A percentile compares a stretch with the other conserved stretches of the same genome.
Conservation (phyloP, 2,329 filamentous ascomycete genomes). For the Bisporella sp. region DNA sequence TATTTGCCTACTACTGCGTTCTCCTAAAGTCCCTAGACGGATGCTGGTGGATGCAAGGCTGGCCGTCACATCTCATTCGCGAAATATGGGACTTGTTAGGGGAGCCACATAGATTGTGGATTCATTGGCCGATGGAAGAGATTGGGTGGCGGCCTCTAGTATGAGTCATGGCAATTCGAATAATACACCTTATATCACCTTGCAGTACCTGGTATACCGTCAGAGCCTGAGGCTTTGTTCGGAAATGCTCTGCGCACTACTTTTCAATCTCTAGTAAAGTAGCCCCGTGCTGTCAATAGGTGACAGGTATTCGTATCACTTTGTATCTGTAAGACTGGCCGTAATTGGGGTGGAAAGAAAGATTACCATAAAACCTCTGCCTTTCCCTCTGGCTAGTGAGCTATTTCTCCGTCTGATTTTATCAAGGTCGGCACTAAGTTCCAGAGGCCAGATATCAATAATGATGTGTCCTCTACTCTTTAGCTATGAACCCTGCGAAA, state of each 20-base stretch:
- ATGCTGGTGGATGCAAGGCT: conserved; percentile 33
- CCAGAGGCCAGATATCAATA: not conserved
- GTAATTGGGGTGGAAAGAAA: conserved; percentile 1
- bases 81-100: conserved; percentile 29
- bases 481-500: not conserved
- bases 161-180: too few species aligned
- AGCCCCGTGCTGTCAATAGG: not conserved
- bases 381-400: not conserved
- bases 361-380: conserved; percentile 1
- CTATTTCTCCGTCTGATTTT: not conserved
- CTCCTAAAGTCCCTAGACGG: conserved; percentile 27
- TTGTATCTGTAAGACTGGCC: not conserved
- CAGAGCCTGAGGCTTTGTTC: conserved; percentile 12
- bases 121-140: conserved; percentile 27
- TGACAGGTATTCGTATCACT: conserved; percentile 1
- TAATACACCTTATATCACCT: too few species aligned
- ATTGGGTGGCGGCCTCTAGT: conserved; percentile 21
- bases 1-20: conserved; percentile 31
- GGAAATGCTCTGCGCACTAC: not conserved
- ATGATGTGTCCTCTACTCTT: conserved; percentile 2
- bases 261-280: not conserved
- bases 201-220: not conserved
- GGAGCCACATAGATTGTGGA: conserved; percentile 31
- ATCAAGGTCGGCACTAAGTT: conserved; percentile 1
- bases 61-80: conserved; percentile 28